Evolutionary conservation across 2,329 filamentous ascomycete species (phyloP).

Genomic region (Fusarium begoniae): DNA sequence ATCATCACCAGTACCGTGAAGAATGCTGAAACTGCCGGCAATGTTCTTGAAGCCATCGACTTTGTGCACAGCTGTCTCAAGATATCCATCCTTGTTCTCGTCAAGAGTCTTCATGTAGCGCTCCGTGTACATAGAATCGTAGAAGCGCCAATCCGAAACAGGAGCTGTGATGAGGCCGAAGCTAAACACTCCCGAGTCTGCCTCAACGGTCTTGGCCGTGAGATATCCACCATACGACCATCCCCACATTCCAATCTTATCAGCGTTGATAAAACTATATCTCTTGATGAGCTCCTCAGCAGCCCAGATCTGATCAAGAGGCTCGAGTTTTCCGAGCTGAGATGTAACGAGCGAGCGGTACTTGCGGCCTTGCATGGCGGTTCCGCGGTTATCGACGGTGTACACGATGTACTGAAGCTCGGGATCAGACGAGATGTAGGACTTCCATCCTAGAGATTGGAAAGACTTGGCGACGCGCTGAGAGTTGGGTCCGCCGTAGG

Average conservation of each 20-base stretch:
- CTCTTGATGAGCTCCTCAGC: constrained; percentile 63
- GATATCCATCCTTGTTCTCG: constrained; percentile 68
- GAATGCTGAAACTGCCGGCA: constrained; percentile 67
- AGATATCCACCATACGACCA: constrained; percentile 77
- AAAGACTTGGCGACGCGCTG: constrained; percentile 69
- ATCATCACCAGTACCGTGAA: constrained; percentile 75
- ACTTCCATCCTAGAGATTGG: constrained; percentile 64
- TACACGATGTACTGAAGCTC: constrained; percentile 75
- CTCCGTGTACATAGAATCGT: constrained; percentile 77
- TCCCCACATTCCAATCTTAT: constrained; percentile 73
- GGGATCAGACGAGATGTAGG: constrained; percentile 73
- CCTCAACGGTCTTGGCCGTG: constrained; percentile 71
- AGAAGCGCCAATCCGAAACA: constrained; percentile 75
- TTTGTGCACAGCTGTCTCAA: constrained; percentile 66
- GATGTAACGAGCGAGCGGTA: constrained; percentile 68
- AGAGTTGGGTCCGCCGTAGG: constrained; percentile 73
- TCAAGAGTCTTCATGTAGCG: constrained; percentile 74
- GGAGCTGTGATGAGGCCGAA: constrained; percentile 72
- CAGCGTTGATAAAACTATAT: constrained; percentile 63
- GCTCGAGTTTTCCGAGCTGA: constrained; percentile 70
- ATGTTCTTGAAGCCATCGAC: constrained; percentile 69
- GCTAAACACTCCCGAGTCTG: constrained; percentile 67
- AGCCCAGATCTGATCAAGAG: constrained; percentile 74
- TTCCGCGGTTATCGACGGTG: constrained; percentile 75
- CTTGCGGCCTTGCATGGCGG: constrained; percentile 69